Evolutionary conservation across 805 yeast genomes (phyloP).

Genomic region (Barnettozyma californica): DNA sequence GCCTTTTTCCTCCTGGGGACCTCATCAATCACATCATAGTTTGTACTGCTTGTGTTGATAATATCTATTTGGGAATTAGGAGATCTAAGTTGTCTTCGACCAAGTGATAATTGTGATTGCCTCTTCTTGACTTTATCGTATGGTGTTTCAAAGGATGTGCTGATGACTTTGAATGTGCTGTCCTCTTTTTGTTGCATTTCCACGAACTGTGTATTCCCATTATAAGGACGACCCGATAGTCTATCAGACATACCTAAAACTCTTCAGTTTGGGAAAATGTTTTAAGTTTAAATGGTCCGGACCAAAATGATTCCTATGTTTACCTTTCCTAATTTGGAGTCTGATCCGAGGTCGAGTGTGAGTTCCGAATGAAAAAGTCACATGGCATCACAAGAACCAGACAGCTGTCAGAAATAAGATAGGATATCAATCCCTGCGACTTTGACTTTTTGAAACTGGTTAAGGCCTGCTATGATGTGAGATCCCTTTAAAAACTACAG

Average conservation of each 20-base stretch:
- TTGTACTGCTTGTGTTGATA: background rate
- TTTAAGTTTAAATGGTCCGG: no score
- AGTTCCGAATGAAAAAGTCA: background rate
- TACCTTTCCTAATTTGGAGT: background rate
- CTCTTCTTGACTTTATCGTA: constrained; percentile 25
- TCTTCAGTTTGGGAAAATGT: background rate
- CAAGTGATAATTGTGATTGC: constrained; percentile 10
- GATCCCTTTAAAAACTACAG: no score
- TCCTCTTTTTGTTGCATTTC: constrained; percentile 8
- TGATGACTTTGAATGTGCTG: constrained; percentile 16
- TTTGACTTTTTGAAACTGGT: no score
- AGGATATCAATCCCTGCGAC: no score
- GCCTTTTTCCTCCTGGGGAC: constrained; percentile 23
- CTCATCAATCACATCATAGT: constrained; percentile 10
- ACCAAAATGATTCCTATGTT: background rate
- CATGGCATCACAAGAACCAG: background rate
- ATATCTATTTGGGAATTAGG: constrained; percentile 3
- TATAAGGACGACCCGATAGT: constrained; percentile 11
- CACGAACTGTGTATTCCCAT: constrained; percentile 3
- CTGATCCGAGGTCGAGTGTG: background rate
- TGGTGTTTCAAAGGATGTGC: constrained; percentile 25
- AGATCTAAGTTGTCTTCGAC: constrained; percentile 1
- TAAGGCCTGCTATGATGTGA: no score
- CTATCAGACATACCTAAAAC: background rate
- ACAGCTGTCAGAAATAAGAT: no score